Percentiles rank a stretch among this genome's conserved stretches.
Evolutionary conservation across 2,329 filamentous ascomycete genomes (phyloP).

Genomic region (Metarhizium guizhouense): DNA sequence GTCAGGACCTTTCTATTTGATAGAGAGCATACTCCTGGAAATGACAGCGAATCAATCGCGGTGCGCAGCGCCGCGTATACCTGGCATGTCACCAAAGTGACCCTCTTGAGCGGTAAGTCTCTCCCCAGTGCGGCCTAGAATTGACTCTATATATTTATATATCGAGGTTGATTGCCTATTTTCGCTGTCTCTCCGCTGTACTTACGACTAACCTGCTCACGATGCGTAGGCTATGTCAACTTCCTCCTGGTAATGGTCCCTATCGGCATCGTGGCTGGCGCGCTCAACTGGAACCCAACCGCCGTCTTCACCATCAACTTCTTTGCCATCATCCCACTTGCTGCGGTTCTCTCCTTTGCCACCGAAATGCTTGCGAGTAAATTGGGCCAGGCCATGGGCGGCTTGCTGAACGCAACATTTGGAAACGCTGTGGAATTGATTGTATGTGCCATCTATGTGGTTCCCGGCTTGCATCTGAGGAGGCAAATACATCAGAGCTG

Average conservation of each 20-base stretch:
- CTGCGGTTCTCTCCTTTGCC: slow-evolving; percentile 65
- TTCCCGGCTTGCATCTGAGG: background rate
- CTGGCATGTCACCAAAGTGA: slow-evolving; percentile 50
- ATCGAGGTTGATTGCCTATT: background rate
- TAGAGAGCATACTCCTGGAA: slow-evolving; percentile 40
- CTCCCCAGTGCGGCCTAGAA: background rate
- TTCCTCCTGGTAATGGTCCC: slow-evolving; percentile 66
- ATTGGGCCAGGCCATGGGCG: slow-evolving; percentile 65
- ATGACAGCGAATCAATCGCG: slow-evolving; percentile 35
- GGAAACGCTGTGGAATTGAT: slow-evolving; percentile 75
- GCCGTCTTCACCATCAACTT: slow-evolving; percentile 71
- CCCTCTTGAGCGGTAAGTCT: slow-evolving; percentile 48
- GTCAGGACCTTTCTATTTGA: slow-evolving; percentile 39
- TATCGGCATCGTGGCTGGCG: slow-evolving; percentile 60
- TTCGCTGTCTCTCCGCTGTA: background rate
- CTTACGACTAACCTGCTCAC: background rate
- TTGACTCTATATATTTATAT: background rate
- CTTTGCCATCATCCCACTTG: slow-evolving; percentile 69
- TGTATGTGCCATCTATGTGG: slow-evolving; percentile 33
- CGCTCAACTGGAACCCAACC: slow-evolving; percentile 52
- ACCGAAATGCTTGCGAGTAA: slow-evolving; percentile 68
- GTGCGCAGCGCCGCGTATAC: slow-evolving; percentile 37
- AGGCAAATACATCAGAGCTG: background rate
- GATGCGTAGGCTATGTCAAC: slow-evolving; percentile 49
- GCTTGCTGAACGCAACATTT: slow-evolving; percentile 67